Base-by-base conservation (phyloP, 2,329 filamentous ascomycete species). In the Juglanconis oblonga region DNA sequence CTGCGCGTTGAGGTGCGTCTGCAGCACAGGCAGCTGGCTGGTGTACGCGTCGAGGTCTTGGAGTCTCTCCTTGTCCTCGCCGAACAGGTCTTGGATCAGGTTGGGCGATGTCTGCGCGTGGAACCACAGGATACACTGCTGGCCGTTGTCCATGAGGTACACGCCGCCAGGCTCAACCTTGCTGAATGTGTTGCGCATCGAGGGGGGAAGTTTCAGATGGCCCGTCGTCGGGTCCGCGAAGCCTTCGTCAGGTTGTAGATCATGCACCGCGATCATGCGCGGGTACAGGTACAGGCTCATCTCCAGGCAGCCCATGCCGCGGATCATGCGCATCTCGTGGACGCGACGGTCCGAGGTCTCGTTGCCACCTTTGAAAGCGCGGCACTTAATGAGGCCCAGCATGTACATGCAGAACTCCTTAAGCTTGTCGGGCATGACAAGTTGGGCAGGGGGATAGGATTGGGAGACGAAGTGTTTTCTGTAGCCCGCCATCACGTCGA, bases 391-490 rank as follows among this genome's bases (percentile, higher is more conserved):
- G 64, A 98, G 79, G 52, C 90, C 89, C 9, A 99, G 87, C 76
- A 96, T 91, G 74, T 95, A 98, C 92, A 99, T 98, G 69, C 90
- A 87, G 68, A 97, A 93, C 72, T 99, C 95, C 72, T 98, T 98
- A 35, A 99, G 83, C 66, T 94, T 91, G 76, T 99, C 95, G 0
- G 95, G 95, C 76, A 99, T 87, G 35, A 99, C 92, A 35, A 99
- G 85, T 74, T 99, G 93, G 5, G 92, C 91, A 1, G 93, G 91
- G 8, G 95, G 94, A 69, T 96, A 91, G 3, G 87, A 85, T 59
- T 90, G 90, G 2, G 85, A 79, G 5, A 92, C 90, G 68, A 95
- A 95, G 74, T 97, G 89, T 77, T 96, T 98, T 66, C 95, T 87
- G 74, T 99, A 98, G 58, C 88, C 89, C 33, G 93, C 90, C 61